Conservation (phyloP, 306 rosid genomes). For the Canavalia ensiformis region DNA sequence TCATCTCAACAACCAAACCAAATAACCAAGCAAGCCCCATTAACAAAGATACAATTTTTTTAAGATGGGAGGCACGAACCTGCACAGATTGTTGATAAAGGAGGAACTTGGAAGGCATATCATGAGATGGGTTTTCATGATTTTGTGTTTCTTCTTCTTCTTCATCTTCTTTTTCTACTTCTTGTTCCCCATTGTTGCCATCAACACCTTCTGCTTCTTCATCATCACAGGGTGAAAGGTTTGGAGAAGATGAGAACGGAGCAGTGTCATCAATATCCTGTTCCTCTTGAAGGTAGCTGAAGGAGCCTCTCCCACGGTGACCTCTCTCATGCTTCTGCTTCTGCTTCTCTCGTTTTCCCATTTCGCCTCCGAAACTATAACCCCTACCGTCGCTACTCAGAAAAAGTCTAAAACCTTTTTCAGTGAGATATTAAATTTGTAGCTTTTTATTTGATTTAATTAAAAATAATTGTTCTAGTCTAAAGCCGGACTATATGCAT, state of each 20-base stretch:
- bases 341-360: conserved; percentile 62
- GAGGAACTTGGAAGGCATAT: conserved; percentile 79
- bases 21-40: conserved; percentile 13
- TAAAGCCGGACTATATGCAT: too few species aligned
- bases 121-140: conserved; percentile 53
- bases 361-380: conserved; percentile 43
- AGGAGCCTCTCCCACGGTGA: conserved; percentile 60
- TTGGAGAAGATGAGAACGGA: conserved; percentile 52
- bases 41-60: not conserved
- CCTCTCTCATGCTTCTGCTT: conserved; percentile 55
- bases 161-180: conserved; percentile 42
- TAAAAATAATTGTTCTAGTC: too few species aligned
- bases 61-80: conserved; percentile 56
- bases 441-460: too few species aligned
- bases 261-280: conserved; percentile 50
- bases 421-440: too few species aligned
- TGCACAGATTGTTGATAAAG: conserved; percentile 94
- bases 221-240: conserved; percentile 40
- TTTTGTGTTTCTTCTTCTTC: conserved; percentile 28
- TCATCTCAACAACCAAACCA: conserved; percentile 5
- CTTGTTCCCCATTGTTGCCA: conserved; percentile 30
- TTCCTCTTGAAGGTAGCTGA: conserved; percentile 53
- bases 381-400: too few species aligned
- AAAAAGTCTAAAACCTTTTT: too few species aligned
- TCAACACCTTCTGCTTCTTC: conserved; percentile 37